Evolutionary conservation across 2,329 filamentous ascomycete genomes (phyloP).

Genomic region (Trichothecium roseum): DNA sequence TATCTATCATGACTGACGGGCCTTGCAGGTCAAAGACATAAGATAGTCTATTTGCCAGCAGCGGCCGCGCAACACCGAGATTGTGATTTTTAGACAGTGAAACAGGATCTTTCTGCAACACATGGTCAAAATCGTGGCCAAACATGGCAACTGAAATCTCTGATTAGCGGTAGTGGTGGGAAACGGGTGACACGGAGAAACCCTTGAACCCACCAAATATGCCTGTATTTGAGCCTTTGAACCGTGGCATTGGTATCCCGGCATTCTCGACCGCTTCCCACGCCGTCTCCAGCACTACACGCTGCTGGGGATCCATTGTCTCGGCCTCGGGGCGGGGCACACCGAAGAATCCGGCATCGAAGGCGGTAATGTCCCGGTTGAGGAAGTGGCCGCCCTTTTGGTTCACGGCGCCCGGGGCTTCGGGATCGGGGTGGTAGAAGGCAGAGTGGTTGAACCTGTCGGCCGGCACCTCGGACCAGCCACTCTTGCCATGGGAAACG

Average conservation of each 20-base stretch:
- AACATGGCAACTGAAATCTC: conserved; percentile 12
- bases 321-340: conserved; percentile 37
- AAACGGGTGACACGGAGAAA: too few species aligned
- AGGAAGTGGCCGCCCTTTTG: conserved; percentile 28
- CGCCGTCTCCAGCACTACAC: conserved; percentile 40
- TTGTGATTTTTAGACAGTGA: conserved; percentile 12
- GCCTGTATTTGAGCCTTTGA: conserved; percentile 15
- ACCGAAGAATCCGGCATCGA: conserved; percentile 42
- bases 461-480: conserved; percentile 11
- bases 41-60: conserved; percentile 23
- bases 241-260: conserved; percentile 14
- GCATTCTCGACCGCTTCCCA: conserved; percentile 45
- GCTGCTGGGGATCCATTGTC: conserved; percentile 44
- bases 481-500: conserved; percentile 2
- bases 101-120: not conserved
- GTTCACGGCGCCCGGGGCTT: conserved; percentile 9
- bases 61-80: conserved; percentile 16
- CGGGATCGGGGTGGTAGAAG: conserved; percentile 11
- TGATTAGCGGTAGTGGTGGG: too few species aligned
- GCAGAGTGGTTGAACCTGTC: conserved; percentile 12
- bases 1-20: conserved; percentile 20
- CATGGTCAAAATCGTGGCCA: conserved; percentile 11
- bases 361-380: conserved; percentile 31
- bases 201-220: conserved; percentile 25
- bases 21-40: conserved; percentile 26